Conservation (phyloP, 1,284 basidiomycete species). For the Austroboletus olivaceoglutinosus region DNA sequence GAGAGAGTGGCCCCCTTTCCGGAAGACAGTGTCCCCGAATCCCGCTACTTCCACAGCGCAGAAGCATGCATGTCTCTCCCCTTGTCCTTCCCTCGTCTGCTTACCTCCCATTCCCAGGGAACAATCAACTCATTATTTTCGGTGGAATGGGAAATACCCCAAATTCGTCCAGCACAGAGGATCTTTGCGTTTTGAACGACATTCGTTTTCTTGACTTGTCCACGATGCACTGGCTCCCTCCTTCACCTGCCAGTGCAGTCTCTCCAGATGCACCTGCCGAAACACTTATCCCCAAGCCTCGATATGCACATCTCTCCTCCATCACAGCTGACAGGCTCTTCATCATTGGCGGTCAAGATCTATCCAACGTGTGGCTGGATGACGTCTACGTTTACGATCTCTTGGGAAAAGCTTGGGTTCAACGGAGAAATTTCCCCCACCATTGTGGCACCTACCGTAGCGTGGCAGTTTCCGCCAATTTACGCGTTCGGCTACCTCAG, state of each 20-base stretch:
- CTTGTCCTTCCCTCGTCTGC: slow-evolving; percentile 1
- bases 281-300: slow-evolving; percentile 64
- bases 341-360: slow-evolving; percentile 92
- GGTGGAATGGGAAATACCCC: slow-evolving; percentile 88
- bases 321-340: slow-evolving; percentile 82
- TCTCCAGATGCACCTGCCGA: slow-evolving; percentile 37
- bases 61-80: slow-evolving; percentile 69
- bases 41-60: slow-evolving; percentile 89
- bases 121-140: slow-evolving; percentile 84
- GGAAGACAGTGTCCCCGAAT: slow-evolving; percentile 68
- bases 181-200: slow-evolving; percentile 80
- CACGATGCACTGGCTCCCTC: slow-evolving; percentile 69
- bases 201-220: slow-evolving; percentile 81
- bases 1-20: slow-evolving; percentile 60
- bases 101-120: slow-evolving; percentile 52
- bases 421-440: slow-evolving; percentile 75
- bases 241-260: slow-evolving; percentile 32
- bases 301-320: slow-evolving; percentile 89
- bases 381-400: slow-evolving; percentile 89
- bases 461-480: slow-evolving; percentile 74
- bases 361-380: slow-evolving; percentile 88
- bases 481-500: slow-evolving; percentile 65
- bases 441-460: slow-evolving; percentile 93
- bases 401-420: slow-evolving; percentile 68
- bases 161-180: slow-evolving; percentile 64